Conservation (phyloP, 805 yeast genomes). For the Lachancea kluyveri region DNA sequence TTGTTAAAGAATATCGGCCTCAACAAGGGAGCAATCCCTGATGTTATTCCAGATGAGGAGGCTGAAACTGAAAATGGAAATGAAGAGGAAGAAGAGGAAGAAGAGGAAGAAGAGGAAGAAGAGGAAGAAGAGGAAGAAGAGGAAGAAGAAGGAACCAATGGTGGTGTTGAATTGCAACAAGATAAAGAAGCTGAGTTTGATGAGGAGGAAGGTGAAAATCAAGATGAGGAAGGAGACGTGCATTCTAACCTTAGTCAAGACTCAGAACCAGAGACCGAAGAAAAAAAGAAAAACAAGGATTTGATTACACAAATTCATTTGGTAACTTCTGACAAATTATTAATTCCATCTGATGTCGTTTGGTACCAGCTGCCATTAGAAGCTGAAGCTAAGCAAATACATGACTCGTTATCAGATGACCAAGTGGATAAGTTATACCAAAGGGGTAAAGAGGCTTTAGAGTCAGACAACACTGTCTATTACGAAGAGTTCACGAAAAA, state of each 20-base stretch:
- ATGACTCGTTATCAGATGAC: slow-evolving; percentile 35
- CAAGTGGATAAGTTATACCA: slow-evolving; percentile 56
- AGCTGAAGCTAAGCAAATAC: slow-evolving; percentile 18
- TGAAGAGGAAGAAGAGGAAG: slow-evolving; percentile 25
- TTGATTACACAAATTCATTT: slow-evolving; percentile 31
- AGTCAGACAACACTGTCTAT: slow-evolving; percentile 65
- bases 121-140: slow-evolving; percentile 20
- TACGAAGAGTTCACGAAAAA: slow-evolving; percentile 67
- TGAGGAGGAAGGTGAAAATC: slow-evolving; percentile 23
- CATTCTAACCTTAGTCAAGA: slow-evolving; percentile 14
- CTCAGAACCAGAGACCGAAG: slow-evolving; percentile 16
- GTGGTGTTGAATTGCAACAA: slow-evolving; percentile 17
- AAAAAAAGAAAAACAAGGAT: slow-evolving; percentile 26
- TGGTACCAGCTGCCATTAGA: slow-evolving; percentile 67
- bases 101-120: slow-evolving; percentile 27
- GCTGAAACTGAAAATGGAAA: slow-evolving; percentile 31
- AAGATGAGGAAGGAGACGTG: too few relatives aligned
- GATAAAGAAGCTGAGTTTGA: slow-evolving; percentile 13
- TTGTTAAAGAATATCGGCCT: slow-evolving; percentile 69
- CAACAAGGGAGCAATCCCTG: slow-evolving; percentile 32
- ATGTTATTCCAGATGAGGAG: slow-evolving; percentile 34
- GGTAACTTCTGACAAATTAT: slow-evolving; percentile 49
- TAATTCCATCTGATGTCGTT: slow-evolving; percentile 56
- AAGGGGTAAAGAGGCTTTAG: slow-evolving; percentile 60
- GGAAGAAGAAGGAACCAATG: slow-evolving; percentile 18